Conservation (phyloP, 2,329 filamentous ascomycete species). For the Hirsutella thompsonii region DNA sequence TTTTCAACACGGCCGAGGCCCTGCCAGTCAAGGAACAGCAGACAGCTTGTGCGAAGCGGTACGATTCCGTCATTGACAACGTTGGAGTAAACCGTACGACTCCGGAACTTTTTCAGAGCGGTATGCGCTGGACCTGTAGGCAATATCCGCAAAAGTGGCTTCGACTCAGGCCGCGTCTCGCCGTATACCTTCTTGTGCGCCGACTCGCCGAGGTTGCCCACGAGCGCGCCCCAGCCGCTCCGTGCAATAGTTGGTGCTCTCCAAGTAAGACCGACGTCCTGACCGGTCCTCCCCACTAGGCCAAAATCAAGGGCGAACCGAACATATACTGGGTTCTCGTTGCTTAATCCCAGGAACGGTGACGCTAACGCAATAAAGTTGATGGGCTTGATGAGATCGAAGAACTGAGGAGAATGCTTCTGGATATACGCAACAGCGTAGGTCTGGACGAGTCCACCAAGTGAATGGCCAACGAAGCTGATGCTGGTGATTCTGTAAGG, state of each 20-base stretch:
- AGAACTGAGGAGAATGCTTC: constrained; percentile 87
- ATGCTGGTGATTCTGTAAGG: constrained; percentile 85
- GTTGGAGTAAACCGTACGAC: constrained; percentile 88
- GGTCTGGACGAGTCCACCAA: constrained; percentile 81
- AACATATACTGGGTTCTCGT: constrained; percentile 95
- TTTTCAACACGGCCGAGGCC: constrained; percentile 90
- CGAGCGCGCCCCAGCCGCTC: constrained; percentile 79
- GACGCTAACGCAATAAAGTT: constrained; percentile 86
- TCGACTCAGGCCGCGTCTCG: constrained; percentile 61
- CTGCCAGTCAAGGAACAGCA: constrained; percentile 96
- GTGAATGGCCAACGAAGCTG: constrained; percentile 85
- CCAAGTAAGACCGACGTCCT: constrained; percentile 93
- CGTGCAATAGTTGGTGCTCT: constrained; percentile 72
- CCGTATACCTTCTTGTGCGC: constrained; percentile 45
- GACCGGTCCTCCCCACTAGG: constrained; percentile 86
- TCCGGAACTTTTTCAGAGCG: constrained; percentile 76
- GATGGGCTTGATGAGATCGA: constrained; percentile 70
- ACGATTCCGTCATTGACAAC: constrained; percentile 98
- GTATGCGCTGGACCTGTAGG: constrained; percentile 84
- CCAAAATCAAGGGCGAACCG: constrained; percentile 96
- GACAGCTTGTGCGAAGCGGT: constrained; percentile 82
- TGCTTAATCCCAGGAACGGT: constrained; percentile 82
- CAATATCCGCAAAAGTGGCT: constrained; percentile 76
- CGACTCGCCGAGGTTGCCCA: constrained; percentile 66
- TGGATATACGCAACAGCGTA: constrained; percentile 95